These are phyloP conservation scores for Taxawa tesnikishii DNA, from an alignment of 2,329 filamentous ascomycete species.

Conservation along the genomic window DNA sequence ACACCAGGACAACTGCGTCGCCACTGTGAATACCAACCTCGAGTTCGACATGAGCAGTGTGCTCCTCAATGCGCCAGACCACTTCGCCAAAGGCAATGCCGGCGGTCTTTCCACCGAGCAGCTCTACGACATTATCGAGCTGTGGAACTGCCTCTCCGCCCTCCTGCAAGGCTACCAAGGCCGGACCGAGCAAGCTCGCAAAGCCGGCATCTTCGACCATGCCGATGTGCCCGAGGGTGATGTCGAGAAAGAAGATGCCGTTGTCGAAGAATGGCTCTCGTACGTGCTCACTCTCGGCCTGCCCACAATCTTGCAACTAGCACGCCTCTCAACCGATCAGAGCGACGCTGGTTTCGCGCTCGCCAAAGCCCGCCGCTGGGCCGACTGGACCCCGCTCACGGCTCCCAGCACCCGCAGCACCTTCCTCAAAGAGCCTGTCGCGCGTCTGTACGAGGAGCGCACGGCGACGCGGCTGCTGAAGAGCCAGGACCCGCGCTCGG, in stretches of 20 bases:
- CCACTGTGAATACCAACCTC: conserved; percentile 33
- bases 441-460: conserved; percentile 45
- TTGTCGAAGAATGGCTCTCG: conserved; percentile 50
- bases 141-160: conserved; percentile 49
- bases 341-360: conserved; percentile 35
- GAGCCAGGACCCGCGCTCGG: conserved; percentile 21
- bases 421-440: conserved; percentile 50
- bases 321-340: conserved; percentile 23
- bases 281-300: conserved; percentile 49
- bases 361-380: conserved; percentile 43
- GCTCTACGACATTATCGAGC: conserved; percentile 52
- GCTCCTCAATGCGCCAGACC: conserved; percentile 42
- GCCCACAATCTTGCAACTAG: conserved; percentile 41
- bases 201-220: conserved; percentile 42
- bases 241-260: conserved; percentile 37
- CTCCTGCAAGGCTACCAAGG: conserved; percentile 45
- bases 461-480: conserved; percentile 20
- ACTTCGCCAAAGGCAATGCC: conserved; percentile 46
- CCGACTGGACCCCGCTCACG: conserved; percentile 40
- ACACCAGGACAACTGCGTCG: conserved; percentile 31
- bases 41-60: conserved; percentile 39
- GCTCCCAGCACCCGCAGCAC: conserved; percentile 35
- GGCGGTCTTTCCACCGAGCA: conserved; percentile 42
- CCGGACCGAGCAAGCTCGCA: conserved; percentile 40
- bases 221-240: conserved; percentile 34